Conservation (phyloP, 2,329 filamentous ascomycete species). For the Sphaerostilbella broomeana region DNA sequence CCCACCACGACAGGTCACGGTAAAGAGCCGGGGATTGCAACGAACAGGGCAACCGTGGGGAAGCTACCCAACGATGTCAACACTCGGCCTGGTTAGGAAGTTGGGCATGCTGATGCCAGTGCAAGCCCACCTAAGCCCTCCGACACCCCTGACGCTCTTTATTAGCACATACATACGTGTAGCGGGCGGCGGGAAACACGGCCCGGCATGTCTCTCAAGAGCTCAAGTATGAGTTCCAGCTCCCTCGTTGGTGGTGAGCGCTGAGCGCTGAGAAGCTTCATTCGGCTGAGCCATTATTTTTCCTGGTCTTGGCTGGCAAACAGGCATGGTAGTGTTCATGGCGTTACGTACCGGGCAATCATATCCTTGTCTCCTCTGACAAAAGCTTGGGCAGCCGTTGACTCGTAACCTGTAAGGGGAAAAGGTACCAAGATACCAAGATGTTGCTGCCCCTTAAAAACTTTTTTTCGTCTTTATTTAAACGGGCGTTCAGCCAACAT, state of each 20-base stretch:
- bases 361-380: constrained; percentile 7
- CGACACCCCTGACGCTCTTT: no score
- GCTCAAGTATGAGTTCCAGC: constrained; percentile 5
- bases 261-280: constrained; percentile 4
- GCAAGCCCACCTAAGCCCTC: no score
- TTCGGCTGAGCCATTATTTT: constrained; percentile 13
- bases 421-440: no score
- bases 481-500: constrained; percentile 4
- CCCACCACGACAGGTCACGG: constrained; percentile 10
- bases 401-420: constrained; percentile 5
- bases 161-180: no score
- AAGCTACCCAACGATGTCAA: no score
- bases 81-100: no score
- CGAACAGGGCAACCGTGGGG: no score
- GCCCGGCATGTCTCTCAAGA: neutral
- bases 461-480: constrained; percentile 6
- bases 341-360: no score
- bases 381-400: constrained; percentile 11
- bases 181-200: no score
- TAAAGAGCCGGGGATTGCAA: constrained; percentile 14
- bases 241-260: no score
- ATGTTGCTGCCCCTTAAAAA: no score
- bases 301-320: constrained; percentile 1
- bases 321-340: constrained; percentile 4
- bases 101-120: no score